phyloP scores from a whole-genome alignment of 352 stramenopile genomes.

The Globisporangium sylvaticum region DNA sequence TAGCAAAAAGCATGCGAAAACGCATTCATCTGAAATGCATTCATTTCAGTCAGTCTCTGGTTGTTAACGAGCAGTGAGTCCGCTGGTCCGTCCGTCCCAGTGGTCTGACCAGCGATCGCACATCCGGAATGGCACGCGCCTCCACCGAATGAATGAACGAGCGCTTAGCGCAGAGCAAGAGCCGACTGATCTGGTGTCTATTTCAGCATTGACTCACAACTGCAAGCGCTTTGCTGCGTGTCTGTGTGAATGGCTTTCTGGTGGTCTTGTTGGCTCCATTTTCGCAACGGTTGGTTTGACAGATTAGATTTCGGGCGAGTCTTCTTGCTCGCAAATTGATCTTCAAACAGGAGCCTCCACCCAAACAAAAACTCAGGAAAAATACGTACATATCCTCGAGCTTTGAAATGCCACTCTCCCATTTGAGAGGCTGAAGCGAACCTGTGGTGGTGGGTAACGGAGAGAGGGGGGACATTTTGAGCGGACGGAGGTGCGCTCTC shows the following conservation, averaged over 20 bases:
- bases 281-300: slow-evolving; percentile 2
- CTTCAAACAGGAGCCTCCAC: background rate
- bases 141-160: slow-evolving; percentile 6
- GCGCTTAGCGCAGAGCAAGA: background rate
- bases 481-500: slow-evolving; percentile 7
- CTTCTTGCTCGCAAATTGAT: background rate
- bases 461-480: background rate
- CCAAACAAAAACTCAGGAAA: background rate
- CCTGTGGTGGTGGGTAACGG: background rate
- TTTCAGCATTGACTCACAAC: background rate
- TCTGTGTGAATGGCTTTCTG: slow-evolving; percentile 1
- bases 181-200: background rate
- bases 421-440: background rate
- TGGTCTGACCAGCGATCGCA: background rate
- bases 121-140: background rate
- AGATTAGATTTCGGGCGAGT: background rate
- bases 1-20: background rate
- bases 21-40: background rate
- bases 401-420: background rate
- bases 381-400: background rate
- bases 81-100: background rate
- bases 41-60: background rate
- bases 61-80: background rate
- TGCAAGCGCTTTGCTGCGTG: background rate
- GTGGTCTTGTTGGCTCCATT: background rate